Evolutionary conservation across 1,139 yeast species (phyloP).

Genomic region (Protomyces gravidus): DNA sequence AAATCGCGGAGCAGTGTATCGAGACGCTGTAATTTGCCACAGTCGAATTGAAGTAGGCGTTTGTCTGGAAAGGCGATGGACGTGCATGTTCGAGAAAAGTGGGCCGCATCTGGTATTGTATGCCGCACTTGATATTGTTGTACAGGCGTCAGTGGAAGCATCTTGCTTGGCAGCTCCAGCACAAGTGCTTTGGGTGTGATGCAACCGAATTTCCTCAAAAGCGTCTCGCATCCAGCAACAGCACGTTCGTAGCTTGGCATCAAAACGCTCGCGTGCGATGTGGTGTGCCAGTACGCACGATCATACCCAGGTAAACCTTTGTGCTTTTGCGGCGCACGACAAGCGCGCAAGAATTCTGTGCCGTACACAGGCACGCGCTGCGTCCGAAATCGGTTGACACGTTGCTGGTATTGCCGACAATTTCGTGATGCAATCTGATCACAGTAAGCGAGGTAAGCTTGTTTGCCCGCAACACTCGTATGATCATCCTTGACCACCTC

Average conservation of each 20-base stretch:
- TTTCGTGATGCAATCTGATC: not conserved
- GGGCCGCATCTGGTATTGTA: slow-evolving; percentile 61
- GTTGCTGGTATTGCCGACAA: not conserved
- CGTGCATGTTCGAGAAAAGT: slow-evolving; percentile 75
- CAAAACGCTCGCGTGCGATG: not conserved
- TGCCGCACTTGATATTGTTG: slow-evolving; percentile 28
- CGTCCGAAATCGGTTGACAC: slow-evolving; percentile 40
- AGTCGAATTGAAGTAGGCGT: slow-evolving; percentile 83
- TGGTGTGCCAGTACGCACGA: not conserved
- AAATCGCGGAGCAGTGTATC: slow-evolving; percentile 71
- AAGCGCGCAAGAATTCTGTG: slow-evolving; percentile 41
- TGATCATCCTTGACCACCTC: slow-evolving; percentile 32
- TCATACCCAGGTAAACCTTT: not conserved
- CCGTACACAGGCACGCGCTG: slow-evolving; percentile 57
- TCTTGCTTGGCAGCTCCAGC: slow-evolving; percentile 56
- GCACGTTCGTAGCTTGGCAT: slow-evolving; percentile 11
- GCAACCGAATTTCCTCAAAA: slow-evolving; percentile 72
- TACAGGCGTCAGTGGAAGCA: slow-evolving; percentile 42
- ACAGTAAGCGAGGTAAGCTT: not conserved
- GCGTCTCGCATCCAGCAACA: slow-evolving; percentile 32
- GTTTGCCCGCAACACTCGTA: not conserved
- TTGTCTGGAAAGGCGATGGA: slow-evolving; percentile 97
- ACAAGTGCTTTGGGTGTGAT: slow-evolving; percentile 84
- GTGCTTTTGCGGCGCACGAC: not conserved
- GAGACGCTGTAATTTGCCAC: slow-evolving; percentile 89